Evolutionary conservation across 192 early-diverging fungal species (phyloP).

Genomic region (Linnemannia hyalina): DNA sequence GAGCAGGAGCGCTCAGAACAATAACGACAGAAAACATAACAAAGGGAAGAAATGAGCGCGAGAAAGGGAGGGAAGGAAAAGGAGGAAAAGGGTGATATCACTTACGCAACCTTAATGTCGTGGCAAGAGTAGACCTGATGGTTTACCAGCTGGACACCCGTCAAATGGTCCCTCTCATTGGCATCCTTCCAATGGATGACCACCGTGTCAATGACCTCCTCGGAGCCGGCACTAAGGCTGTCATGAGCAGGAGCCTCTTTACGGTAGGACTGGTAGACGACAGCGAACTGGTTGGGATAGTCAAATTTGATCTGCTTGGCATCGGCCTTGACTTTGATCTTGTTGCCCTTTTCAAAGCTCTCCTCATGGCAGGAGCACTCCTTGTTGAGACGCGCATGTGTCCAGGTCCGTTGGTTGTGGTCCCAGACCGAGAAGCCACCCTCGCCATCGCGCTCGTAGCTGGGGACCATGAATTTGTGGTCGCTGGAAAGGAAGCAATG

Average conservation of each 20-base stretch:
- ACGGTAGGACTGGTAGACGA: slow-evolving; percentile 47
- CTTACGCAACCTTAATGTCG: slow-evolving; percentile 52
- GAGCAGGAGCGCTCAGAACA: background rate
- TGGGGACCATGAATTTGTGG: slow-evolving; percentile 34
- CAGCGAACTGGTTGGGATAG: slow-evolving; percentile 23
- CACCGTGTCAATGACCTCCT: slow-evolving; percentile 43
- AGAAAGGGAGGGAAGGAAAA: background rate
- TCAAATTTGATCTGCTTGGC: slow-evolving; percentile 28
- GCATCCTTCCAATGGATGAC: slow-evolving; percentile 46
- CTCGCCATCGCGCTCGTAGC: slow-evolving; percentile 32
- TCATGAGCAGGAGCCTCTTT: slow-evolving; percentile 5
- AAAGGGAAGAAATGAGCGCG: background rate
- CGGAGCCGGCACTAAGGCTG: background rate
- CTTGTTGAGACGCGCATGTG: slow-evolving; percentile 24
- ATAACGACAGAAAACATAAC: background rate
- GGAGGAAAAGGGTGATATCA: background rate
- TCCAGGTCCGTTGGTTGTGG: slow-evolving; percentile 31
- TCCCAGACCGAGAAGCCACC: slow-evolving; percentile 47
- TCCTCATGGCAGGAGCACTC: slow-evolving; percentile 47
- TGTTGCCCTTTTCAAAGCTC: slow-evolving; percentile 18
- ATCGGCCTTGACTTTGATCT: slow-evolving; percentile 42
- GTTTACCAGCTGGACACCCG: slow-evolving; percentile 44
- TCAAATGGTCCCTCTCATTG: slow-evolving; percentile 25
- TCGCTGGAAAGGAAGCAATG: slow-evolving; percentile 43
- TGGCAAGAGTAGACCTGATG: slow-evolving; percentile 40